A percentile compares a stretch with the other conserved stretches of the same genome.
Conservation (phyloP, 441 rosid genomes). For the Populus tomentosa region DNA sequence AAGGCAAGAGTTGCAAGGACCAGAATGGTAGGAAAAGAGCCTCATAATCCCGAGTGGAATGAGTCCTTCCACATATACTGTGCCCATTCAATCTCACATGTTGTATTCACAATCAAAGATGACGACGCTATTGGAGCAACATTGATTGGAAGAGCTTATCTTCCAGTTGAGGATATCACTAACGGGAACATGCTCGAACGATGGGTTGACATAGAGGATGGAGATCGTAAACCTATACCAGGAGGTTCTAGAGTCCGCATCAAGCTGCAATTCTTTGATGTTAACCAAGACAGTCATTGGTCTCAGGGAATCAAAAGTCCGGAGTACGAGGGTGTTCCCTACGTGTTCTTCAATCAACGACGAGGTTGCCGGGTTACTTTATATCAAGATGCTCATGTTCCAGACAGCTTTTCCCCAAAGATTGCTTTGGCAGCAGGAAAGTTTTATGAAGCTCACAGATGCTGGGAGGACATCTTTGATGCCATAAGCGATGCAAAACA, state of each 20-base stretch:
- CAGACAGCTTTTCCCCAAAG: constrained; percentile 56
- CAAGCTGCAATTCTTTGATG: constrained; percentile 56
- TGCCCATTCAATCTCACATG: constrained; percentile 66
- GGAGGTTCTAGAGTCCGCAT: constrained; percentile 75
- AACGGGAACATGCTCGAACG: constrained; percentile 57
- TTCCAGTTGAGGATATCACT: constrained; percentile 67
- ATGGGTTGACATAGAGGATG: constrained; percentile 74
- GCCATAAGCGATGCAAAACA: constrained; percentile 70
- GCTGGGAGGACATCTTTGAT: constrained; percentile 94
- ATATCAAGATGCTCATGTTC: constrained; percentile 92
- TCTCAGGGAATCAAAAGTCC: constrained; percentile 53
- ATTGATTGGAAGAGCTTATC: constrained; percentile 81
- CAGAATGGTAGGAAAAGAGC: constrained; percentile 47
- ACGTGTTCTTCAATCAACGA: constrained; percentile 73
- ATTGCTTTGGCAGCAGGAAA: constrained; percentile 68
- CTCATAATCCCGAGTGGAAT: constrained; percentile 66
- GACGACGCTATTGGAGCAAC: constrained; percentile 72
- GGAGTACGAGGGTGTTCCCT: constrained; percentile 69
- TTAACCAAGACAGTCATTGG: constrained; percentile 56
- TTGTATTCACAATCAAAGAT: constrained; percentile 79
- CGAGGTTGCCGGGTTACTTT: constrained; percentile 74
- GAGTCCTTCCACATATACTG: constrained; percentile 89
- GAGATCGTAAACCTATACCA: constrained; percentile 43
- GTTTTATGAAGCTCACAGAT: constrained; percentile 64
- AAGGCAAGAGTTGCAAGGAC: constrained; percentile 95